Evolutionary conservation across 2,329 filamentous ascomycete genomes (phyloP), one percentile per base, ranked within the genome.

Genomic region (Trichoderma atroviride): DNA sequence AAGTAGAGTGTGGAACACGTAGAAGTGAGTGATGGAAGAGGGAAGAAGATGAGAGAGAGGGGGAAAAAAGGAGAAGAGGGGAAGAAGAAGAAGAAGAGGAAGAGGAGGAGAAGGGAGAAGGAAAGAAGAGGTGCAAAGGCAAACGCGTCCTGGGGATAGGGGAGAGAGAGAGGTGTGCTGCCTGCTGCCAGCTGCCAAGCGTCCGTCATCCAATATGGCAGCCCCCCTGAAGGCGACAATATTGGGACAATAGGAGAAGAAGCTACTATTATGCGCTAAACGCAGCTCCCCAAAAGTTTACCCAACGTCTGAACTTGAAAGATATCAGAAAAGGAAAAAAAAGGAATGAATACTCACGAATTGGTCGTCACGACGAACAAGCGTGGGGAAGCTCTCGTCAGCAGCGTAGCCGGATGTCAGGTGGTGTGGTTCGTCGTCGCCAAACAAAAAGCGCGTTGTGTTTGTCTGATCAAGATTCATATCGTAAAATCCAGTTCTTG

Each of bases 321-420:
- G 10, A n/a, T 16, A 2, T 14, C 6, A 5, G 13, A 22, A 29
- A 27, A 55, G 33, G 6, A 37, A 4, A 27, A 52, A 37, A 4
- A 27, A 58, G n/a, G 22, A 24, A 29, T 29, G 52, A 47, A 11
- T 6, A 80, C 85, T 82, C 81, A 89, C 87, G 76, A 88, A 80
- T 70, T 86, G 84, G 61, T 82, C 83, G 65, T 87, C 85, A 72
- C 89, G 89, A 68, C 91, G 88, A 75, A 92, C 88, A 72, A 96
- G 86, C 71, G 95, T 94, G 35, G 94, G 94, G 75, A 97, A 98
- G 76, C 89, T 91, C 78, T 97, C 93, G 76, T 96, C 91, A 61
- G 88, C 89, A 72, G 89, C 88, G 68, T 90, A 89, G 81, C 73
- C 75, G 31, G 75, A 77, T 14, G 73, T 74, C 29, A 77, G 53